Evolutionary conservation across 495 filamentous ascomycete species (phyloP).

Genomic region (Xylaria nigripes): DNA sequence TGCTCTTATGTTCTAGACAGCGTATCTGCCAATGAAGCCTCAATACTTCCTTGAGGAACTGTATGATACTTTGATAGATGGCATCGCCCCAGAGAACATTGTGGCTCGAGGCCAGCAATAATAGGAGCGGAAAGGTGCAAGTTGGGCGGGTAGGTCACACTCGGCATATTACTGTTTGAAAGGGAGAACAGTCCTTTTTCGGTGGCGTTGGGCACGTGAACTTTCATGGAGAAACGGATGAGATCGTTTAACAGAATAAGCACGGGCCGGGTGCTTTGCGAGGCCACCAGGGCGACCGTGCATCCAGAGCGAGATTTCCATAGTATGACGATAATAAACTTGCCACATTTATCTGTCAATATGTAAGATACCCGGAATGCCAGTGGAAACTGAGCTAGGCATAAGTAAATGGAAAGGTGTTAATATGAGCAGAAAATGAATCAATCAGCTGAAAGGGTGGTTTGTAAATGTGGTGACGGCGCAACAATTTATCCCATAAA

Average conservation of each 20-base stretch:
- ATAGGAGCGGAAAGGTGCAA: background rate
- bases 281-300: background rate
- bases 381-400: too few relatives aligned
- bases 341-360: too few relatives aligned
- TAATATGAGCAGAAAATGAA: too few relatives aligned
- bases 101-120: background rate
- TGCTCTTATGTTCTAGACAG: background rate
- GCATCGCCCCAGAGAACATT: background rate
- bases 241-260: background rate
- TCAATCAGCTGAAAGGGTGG: too few relatives aligned
- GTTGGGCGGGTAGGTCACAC: background rate
- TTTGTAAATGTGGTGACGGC: too few relatives aligned
- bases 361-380: too few relatives aligned
- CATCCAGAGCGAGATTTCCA: background rate
- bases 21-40: background rate
- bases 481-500: too few relatives aligned
- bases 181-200: background rate
- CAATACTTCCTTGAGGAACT: background rate
- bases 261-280: background rate
- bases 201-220: constrained; percentile 1
- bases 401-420: too few relatives aligned
- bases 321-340: background rate
- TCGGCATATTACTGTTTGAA: background rate
- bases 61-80: constrained; percentile 5
- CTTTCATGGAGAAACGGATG: background rate